Base-by-base conservation (phyloP, 2,329 filamentous ascomycete genomes). In the Karstenula rhodostoma region DNA sequence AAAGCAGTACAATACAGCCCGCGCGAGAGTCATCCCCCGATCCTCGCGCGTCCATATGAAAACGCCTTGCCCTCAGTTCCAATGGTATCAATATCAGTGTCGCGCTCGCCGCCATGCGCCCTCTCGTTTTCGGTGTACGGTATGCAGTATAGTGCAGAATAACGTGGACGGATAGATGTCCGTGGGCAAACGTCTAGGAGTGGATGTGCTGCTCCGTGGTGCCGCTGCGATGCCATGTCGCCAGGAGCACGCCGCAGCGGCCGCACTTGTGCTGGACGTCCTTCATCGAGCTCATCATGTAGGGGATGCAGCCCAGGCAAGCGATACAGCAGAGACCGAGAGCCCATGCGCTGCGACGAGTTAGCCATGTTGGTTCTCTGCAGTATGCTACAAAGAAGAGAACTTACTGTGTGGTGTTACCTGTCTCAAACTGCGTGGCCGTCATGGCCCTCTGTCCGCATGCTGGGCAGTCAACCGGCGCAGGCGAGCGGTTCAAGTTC, bases 211-310 rank as follows among this genome's bases (percentile, higher is more conserved):
- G 78, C 64, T 83, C 79, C 0, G 81, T 79, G 32, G 76, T 77
- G 0, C 82, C 82, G 62, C 80, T 83, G 6, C 80, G 78, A 70
- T 84, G 82, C 80, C 81, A 84, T 0, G 77, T 80, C 0, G 81
- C 82, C 48, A 85, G 75, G 57, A 80, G 61, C 1, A 74, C 73
- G 35, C 79, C 78, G 59, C 83, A 85, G 33, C 77, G 74, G 1
- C 81, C 80, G 57, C 83, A 85, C 60, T 78, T 78, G 66, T 85
- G 83, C 62, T 80, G 70, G 4, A 82, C 80, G 56, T 84, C 80
- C 70, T 85, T 85, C 55, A 82, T 72, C 46, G 75, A 78, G 27
- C 77, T 77, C 68, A 84, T 78, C 32, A 83, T 42, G 62, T 84
- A 85, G 0, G 83, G 82, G 48, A 84, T 78, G 64, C 82, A 85